Base-by-base conservation (phyloP, 768 basidiomycete species). In the Astraeus odoratus region DNA sequence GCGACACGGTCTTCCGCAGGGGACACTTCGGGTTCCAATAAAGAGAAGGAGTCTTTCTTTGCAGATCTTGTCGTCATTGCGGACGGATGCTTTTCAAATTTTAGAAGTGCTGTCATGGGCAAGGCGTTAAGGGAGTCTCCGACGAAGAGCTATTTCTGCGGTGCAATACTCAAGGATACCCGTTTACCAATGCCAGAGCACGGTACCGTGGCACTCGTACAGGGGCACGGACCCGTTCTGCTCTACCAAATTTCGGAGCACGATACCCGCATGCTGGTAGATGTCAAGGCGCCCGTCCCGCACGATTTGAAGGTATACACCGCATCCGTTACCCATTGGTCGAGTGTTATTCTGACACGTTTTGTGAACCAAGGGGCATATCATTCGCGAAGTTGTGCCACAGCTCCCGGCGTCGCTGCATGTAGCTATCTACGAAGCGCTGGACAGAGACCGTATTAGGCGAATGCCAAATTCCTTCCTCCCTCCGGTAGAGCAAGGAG, bases 391-490 rank as follows among this genome's bases (percentile, higher is more conserved):
- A 37, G 75, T 96, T 53, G 66, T 87, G 25, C 92, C 93, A 3
- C 78, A 86, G 59, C 81, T 98, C 23, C 96, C 96, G 1, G 50
- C 76, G 0, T 65, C 78, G 4, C 70, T 96, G 7, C 86, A 86
- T 24, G 55, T 69, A 4, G 68, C 89, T 25, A 73, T 94, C 39
- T 70, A 71, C 37, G 68, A 60, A 23, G 86, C 91, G 0, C 69
- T 96, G n/a, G 73, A 81, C n/a, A 80, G 73, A 24, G 81, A 89
- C 58, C 81, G 90, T 18, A 70, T 96, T 15, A 76, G 91, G 12
- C 81, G 82, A 16, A 97, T 98, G 94, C 94, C 96, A 25, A 98
- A 97, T 62, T 86, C 89, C 0, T 96, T 88, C 72, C 75, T 99
- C 1, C 89, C 96, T 0, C 68, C 93, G 1, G 71, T 83, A 3